phyloP scores from a whole-genome alignment of 768 basidiomycete genomes.

The Mycena crocata region DNA sequence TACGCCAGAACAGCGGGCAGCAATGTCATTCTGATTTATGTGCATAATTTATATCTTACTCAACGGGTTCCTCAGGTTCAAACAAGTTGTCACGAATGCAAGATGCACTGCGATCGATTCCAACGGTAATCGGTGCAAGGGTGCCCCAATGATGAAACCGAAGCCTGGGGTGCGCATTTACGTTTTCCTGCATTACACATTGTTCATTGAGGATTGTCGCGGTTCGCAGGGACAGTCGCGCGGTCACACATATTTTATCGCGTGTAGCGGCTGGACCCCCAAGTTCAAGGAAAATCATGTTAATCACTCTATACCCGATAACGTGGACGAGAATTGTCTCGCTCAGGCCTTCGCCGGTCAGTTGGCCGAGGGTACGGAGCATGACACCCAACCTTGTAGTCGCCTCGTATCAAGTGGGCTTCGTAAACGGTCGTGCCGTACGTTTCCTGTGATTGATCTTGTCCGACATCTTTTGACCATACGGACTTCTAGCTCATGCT shows the following conservation, averaged over 20 bases:
- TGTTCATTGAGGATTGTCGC: neutral
- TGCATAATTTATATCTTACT: no score
- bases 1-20: neutral
- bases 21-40: neutral
- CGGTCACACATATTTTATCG: constrained; percentile 1
- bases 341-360: neutral
- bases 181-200: neutral
- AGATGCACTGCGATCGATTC: neutral
- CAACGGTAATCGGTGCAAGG: neutral
- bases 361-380: neutral
- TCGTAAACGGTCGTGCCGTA: neutral
- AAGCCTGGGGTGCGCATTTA: neutral
- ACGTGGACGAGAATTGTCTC: neutral
- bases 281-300: neutral
- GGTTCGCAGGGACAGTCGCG: neutral
- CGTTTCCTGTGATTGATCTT: neutral
- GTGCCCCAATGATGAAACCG: neutral
- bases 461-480: neutral
- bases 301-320: neutral
- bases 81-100: neutral
- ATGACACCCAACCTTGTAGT: constrained; percentile 7
- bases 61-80: neutral
- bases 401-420: constrained; percentile 10
- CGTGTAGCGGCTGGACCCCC: neutral
- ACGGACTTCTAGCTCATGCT: neutral